phyloP scores from a whole-genome alignment of 176 grass and related monocot genomes.

The Oryza longistaminata region DNA sequence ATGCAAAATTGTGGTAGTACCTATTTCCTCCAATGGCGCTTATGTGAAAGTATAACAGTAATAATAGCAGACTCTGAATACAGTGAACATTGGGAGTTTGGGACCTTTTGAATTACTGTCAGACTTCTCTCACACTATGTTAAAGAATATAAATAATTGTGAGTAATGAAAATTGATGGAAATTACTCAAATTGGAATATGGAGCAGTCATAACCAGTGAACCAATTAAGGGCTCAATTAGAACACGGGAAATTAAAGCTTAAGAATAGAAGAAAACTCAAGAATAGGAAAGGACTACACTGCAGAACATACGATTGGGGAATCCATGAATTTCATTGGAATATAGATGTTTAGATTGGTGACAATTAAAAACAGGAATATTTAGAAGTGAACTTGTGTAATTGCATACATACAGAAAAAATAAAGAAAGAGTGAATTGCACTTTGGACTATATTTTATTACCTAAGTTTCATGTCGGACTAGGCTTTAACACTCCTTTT shows the following conservation, averaged over 20 bases:
- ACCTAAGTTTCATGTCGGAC: too few species aligned
- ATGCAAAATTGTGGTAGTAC: background rate
- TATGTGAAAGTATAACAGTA: background rate
- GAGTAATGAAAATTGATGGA: background rate
- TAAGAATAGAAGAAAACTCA: background rate
- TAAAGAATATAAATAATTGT: background rate
- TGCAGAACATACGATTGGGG: background rate
- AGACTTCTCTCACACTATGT: background rate
- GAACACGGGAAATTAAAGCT: background rate
- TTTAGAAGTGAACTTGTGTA: background rate
- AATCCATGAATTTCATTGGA: background rate
- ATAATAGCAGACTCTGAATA: background rate
- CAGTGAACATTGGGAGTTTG: background rate
- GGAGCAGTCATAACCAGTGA: background rate
- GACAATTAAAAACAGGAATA: background rate
- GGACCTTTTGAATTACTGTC: background rate
- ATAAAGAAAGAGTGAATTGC: background rate
- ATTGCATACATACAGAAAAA: background rate
- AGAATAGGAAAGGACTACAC: background rate
- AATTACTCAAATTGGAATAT: background rate
- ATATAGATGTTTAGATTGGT: background rate
- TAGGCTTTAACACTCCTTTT: too few species aligned
- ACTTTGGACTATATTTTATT: too few species aligned
- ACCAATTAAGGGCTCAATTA: background rate
- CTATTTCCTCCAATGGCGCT: background rate